A percentile compares a stretch with the other conserved stretches of the same genome.
Evolutionary conservation across 495 filamentous ascomycete species (phyloP).

Genomic region (Talaromyces trachyspermus): DNA sequence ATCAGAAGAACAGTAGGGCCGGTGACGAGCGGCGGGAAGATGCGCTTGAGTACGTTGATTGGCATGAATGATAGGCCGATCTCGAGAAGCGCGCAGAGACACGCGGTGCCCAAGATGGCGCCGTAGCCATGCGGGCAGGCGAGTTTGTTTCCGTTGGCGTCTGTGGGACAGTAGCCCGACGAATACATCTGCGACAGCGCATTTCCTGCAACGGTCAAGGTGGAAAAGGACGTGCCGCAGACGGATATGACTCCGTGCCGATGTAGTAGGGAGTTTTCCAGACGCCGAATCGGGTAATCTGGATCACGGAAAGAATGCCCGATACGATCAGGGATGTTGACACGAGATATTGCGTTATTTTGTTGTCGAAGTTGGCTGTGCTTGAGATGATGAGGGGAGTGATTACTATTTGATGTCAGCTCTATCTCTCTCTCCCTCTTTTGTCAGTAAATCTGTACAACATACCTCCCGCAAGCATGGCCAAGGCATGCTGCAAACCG

Average conservation of each 20-base stretch:
- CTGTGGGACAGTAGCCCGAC: slow-evolving; percentile 67
- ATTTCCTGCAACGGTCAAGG: slow-evolving; percentile 76
- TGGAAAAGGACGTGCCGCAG: slow-evolving; percentile 82
- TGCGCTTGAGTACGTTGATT: slow-evolving; percentile 57
- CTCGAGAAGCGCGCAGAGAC: slow-evolving; percentile 63
- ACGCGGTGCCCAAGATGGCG: slow-evolving; percentile 69
- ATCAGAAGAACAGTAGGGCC: slow-evolving; percentile 77
- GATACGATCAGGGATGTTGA: slow-evolving; percentile 85
- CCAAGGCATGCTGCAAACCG: slow-evolving; percentile 62
- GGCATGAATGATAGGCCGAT: slow-evolving; percentile 69
- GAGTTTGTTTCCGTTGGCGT: slow-evolving; percentile 53
- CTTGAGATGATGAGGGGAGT: slow-evolving; percentile 61
- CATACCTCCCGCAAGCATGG: slow-evolving; percentile 53
- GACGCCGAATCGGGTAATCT: slow-evolving; percentile 82
- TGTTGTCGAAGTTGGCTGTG: slow-evolving; percentile 50
- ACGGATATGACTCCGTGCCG: slow-evolving; percentile 87
- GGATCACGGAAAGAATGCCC: slow-evolving; percentile 69
- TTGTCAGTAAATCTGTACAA: too few relatives aligned
- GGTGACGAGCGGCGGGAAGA: slow-evolving; percentile 88
- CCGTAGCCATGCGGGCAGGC: slow-evolving; percentile 85
- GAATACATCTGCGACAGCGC: slow-evolving; percentile 79
- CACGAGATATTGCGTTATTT: slow-evolving; percentile 66
- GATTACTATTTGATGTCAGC: slow-evolving; percentile 43
- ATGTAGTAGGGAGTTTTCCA: slow-evolving; percentile 74
- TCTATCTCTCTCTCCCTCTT: neutral